phyloP scores from a whole-genome alignment of 1,139 yeast genomes.

The Sugiyamaella castrensis region DNA sequence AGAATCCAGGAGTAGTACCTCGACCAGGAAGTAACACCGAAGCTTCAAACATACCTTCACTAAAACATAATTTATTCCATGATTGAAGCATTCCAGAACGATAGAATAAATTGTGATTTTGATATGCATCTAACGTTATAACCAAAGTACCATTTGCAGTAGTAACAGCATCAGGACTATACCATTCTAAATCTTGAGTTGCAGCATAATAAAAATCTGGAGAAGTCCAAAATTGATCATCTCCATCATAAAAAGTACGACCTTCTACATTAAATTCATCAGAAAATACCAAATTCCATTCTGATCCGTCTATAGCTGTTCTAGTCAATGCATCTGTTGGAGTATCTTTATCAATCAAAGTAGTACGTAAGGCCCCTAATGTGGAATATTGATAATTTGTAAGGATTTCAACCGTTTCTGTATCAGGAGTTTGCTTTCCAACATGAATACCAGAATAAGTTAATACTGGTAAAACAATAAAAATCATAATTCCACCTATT shows the following conservation, averaged over 20 bases:
- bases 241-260: constrained; percentile 76
- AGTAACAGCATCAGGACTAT: constrained; percentile 74
- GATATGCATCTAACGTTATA: constrained; percentile 68
- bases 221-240: constrained; percentile 81
- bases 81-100: constrained; percentile 82
- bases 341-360: constrained; percentile 74
- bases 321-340: constrained; percentile 53
- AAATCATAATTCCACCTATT: constrained; percentile 60
- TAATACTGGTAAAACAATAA: constrained; percentile 68
- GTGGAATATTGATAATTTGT: constrained; percentile 59
- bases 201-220: constrained; percentile 76
- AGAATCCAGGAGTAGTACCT: constrained; percentile 67
- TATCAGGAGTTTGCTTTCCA: constrained; percentile 14
- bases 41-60: constrained; percentile 69
- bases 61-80: constrained; percentile 81
- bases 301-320: constrained; percentile 52
- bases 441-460: constrained; percentile 66
- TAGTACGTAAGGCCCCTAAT: constrained; percentile 58
- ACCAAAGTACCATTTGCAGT: constrained; percentile 65
- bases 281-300: constrained; percentile 70
- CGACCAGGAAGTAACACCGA: constrained; percentile 70
- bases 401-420: constrained; percentile 41
- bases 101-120: constrained; percentile 68
- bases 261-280: constrained; percentile 85
- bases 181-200: constrained; percentile 83